Percentiles rank a stretch among this genome's conserved stretches.
Conservation (phyloP, 345 rosid genomes). For the Eutrema japonicum region DNA sequence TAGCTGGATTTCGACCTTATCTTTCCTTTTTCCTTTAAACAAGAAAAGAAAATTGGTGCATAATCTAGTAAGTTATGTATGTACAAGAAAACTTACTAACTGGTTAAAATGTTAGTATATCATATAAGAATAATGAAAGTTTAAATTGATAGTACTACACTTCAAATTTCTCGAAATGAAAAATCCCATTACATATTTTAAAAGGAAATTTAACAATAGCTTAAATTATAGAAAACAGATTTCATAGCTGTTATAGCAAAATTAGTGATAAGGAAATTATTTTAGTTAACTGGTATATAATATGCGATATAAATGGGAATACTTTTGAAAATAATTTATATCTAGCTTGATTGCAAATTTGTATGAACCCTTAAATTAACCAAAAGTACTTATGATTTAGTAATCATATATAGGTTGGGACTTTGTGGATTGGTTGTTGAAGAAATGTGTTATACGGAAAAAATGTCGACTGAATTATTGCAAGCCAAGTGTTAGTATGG, state of each 20-base stretch:
- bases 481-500: conserved; percentile 31
- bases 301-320: background rate
- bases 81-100: background rate
- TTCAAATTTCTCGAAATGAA: background rate
- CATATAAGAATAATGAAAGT: background rate
- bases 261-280: background rate
- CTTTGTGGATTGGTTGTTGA: conserved; percentile 42
- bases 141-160: background rate
- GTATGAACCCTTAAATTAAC: background rate
- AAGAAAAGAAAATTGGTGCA: background rate
- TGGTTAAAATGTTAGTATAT: background rate
- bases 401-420: conserved; percentile 31
- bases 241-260: background rate
- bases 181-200: background rate
- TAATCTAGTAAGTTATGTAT: background rate
- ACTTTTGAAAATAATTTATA: conserved; percentile 7
- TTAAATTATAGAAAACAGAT: background rate
- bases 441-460: conserved; percentile 10
- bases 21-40: background rate
- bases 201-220: background rate
- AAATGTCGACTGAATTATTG: conserved; percentile 27
- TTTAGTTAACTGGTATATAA: background rate
- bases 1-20: background rate
- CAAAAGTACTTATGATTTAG: conserved; percentile 32
- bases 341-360: conserved; percentile 8